A percentile compares a stretch with the other conserved stretches of the same genome.
Evolutionary conservation across 805 yeast genomes (phyloP).

Genomic region (Ogataea henricii): DNA sequence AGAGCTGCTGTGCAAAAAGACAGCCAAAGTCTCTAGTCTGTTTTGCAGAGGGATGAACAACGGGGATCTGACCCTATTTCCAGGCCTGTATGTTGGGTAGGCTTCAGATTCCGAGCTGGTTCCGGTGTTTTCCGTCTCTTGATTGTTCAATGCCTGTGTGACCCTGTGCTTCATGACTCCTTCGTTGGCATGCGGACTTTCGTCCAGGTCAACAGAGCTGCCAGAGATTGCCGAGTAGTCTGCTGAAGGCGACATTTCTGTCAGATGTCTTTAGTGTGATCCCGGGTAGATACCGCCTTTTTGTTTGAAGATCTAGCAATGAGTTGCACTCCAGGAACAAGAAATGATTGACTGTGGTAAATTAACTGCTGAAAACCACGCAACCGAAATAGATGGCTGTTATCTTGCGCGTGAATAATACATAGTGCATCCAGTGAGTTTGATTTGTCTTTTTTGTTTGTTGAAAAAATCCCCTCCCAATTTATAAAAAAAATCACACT

Average conservation of each 20-base stretch:
- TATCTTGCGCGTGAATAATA: not conserved
- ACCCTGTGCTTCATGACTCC: not conserved
- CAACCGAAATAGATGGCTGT: not conserved
- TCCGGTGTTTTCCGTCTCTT: not conserved
- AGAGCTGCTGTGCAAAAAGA: slow-evolving; percentile 73
- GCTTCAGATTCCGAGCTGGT: not conserved
- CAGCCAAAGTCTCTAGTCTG: slow-evolving; percentile 65
- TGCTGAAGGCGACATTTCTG: slow-evolving; percentile 6
- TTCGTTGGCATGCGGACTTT: not conserved
- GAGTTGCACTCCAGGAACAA: not conserved
- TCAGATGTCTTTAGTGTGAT: not conserved
- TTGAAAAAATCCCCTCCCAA: not conserved
- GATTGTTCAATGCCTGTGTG: not conserved
- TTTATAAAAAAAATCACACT: too few relatives aligned
- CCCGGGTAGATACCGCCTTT: not conserved
- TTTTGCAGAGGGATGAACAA: slow-evolving; percentile 54
- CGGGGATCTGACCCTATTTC: slow-evolving; percentile 52
- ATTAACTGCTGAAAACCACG: not conserved
- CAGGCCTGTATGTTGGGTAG: slow-evolving; percentile 25
- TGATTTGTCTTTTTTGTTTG: not conserved
- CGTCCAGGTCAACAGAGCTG: not conserved
- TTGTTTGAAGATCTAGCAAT: not conserved
- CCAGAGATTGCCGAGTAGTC: not conserved
- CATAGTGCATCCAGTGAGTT: not conserved
- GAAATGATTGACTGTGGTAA: not conserved